phyloP scores from a whole-genome alignment of 306 rosid species.

The Rubus parviflorus region DNA sequence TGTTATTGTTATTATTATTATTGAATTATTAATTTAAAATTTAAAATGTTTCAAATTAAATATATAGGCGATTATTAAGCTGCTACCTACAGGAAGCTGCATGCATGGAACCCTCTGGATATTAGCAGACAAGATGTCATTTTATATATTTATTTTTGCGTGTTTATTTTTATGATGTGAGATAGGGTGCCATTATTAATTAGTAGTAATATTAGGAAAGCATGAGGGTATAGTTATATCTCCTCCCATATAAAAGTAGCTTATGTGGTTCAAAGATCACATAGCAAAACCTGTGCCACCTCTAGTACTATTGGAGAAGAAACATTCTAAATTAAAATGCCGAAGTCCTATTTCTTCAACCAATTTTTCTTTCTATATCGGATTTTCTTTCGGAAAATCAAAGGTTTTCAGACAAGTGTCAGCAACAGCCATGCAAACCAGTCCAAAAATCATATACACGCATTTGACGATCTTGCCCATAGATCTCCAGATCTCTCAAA shows the following conservation, averaged over 20 bases:
- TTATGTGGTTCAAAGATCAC: background rate
- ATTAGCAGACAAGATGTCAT: background rate
- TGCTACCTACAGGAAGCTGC: background rate
- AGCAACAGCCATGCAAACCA: slow-evolving; percentile 34
- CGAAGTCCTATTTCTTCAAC: slow-evolving; percentile 43
- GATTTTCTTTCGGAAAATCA: slow-evolving; percentile 47
- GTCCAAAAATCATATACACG: slow-evolving; percentile 35
- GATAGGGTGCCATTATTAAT: background rate
- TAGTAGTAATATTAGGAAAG: background rate
- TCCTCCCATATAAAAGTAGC: background rate
- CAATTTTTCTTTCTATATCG: slow-evolving; percentile 53
- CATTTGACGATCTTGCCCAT: slow-evolving; percentile 35
- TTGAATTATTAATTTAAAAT: too few species aligned
- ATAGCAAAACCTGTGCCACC: background rate
- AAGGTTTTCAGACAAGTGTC: slow-evolving; percentile 31
- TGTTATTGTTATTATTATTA: too few species aligned
- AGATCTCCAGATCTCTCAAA: slow-evolving; percentile 36
- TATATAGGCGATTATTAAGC: too few species aligned
- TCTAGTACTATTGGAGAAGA: background rate
- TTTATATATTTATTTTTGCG: background rate
- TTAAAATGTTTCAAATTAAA: too few species aligned
- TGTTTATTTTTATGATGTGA: background rate
- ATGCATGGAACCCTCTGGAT: background rate
- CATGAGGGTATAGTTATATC: background rate
- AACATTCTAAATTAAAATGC: slow-evolving; percentile 31